Evolutionary conservation across 441 rosid genomes (phyloP).

Genomic region (Adansonia grandidieri): DNA sequence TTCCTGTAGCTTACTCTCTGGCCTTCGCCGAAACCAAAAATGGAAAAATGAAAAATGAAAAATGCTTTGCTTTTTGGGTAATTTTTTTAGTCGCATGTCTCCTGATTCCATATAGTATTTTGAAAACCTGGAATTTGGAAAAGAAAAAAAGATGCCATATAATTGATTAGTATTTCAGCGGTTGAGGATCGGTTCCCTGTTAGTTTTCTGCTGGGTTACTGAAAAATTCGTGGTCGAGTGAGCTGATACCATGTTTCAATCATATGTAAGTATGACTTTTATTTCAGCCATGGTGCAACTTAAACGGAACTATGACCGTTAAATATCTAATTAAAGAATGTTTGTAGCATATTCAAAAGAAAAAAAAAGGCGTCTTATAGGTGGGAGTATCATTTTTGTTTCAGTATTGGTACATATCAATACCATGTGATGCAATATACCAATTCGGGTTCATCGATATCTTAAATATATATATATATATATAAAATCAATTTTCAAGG

Average conservation of each 20-base stretch:
- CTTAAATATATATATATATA: too few relatives aligned
- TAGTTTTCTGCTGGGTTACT: background rate
- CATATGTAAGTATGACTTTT: background rate
- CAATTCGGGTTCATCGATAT: background rate
- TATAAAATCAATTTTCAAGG: background rate
- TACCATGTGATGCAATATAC: background rate
- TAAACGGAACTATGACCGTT: background rate
- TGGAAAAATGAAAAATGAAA: too few relatives aligned
- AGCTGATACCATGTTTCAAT: background rate
- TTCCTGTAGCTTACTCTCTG: background rate
- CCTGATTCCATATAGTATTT: background rate
- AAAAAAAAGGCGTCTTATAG: too few relatives aligned
- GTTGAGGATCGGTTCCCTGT: background rate
- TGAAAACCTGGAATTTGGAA: background rate
- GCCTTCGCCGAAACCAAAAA: background rate
- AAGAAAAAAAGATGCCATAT: background rate
- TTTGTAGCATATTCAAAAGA: background rate
- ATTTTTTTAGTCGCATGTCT: background rate
- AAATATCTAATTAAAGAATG: background rate
- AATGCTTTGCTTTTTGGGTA: background rate
- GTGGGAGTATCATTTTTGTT: background rate
- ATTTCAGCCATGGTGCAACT: background rate
- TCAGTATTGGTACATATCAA: background rate
- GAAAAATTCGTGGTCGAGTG: background rate
- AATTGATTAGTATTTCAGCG: background rate